Percentiles rank a stretch among this genome's conserved stretches.
These are phyloP conservation scores for Canavalia gladiata DNA, from an alignment of 306 rosid genomes.

Conservation along the genomic window DNA sequence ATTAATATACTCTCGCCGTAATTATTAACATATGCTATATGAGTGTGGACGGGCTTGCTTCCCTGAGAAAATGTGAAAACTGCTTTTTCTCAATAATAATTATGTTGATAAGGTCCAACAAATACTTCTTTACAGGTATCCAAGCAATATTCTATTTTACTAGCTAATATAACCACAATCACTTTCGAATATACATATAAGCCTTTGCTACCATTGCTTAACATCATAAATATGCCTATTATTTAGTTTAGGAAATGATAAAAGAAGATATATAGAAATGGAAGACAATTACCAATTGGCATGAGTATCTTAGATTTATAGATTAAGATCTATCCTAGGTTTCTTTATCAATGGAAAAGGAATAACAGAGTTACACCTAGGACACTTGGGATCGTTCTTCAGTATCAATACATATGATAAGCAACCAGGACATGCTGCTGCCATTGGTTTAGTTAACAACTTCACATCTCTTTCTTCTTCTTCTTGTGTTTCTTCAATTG, in stretches of 20 bases:
- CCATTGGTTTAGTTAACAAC: constrained; percentile 60
- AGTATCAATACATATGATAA: constrained; percentile 73
- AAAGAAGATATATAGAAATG: not conserved
- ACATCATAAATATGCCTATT: constrained; percentile 36
- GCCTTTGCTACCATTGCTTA: no score
- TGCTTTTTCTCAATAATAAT: no score
- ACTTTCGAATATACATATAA: no score
- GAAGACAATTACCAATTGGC: not conserved
- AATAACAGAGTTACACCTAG: constrained; percentile 69
- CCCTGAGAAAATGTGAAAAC: no score
- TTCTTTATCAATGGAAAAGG: constrained; percentile 65
- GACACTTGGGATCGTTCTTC: constrained; percentile 79
- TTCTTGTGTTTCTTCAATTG: constrained; percentile 64
- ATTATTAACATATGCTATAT: no score
- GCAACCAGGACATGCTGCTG: constrained; percentile 83
- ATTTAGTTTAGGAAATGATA: constrained; percentile 60
- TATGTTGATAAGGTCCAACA: no score
- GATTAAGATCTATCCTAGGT: constrained; percentile 81
- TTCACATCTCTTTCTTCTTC: constrained; percentile 66
- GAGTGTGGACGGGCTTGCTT: no score
- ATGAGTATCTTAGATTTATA: constrained; percentile 54
- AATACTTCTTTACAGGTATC: no score
- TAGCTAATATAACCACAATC: no score
- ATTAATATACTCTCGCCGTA: no score
- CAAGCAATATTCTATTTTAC: no score